A percentile compares a stretch with the other conserved stretches of the same genome.
Evolutionary conservation across 176 grass and related monocot genomes (phyloP).

Genomic region (Puccinellia tenuiflora): DNA sequence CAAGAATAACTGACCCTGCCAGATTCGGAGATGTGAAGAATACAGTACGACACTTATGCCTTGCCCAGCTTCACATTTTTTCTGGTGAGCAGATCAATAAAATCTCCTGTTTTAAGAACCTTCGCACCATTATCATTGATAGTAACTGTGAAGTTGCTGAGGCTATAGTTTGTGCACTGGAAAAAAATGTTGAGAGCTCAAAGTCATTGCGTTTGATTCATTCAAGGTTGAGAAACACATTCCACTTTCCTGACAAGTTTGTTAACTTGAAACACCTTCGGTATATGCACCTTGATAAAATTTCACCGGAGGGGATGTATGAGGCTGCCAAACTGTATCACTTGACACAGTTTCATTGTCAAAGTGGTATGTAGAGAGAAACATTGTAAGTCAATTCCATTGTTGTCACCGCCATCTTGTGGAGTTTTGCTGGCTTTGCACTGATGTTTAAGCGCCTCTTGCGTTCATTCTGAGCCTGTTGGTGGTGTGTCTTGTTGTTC

Average conservation of each 20-base stretch:
- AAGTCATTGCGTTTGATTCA: not conserved
- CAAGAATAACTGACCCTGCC: not conserved
- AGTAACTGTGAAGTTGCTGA: not conserved
- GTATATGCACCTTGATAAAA: not conserved
- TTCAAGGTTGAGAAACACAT: not conserved
- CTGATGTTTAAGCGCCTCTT: too few relatives aligned
- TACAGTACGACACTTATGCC: not conserved
- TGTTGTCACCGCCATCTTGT: too few relatives aligned
- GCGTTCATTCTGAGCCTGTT: too few relatives aligned
- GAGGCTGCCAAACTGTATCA: not conserved
- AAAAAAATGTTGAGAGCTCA: not conserved
- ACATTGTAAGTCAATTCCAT: too few relatives aligned
- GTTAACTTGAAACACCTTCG: conserved; percentile 25
- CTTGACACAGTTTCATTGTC: not conserved
- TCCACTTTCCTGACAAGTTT: not conserved
- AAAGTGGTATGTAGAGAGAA: too few relatives aligned
- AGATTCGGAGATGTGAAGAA: not conserved
- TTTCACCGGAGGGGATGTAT: not conserved
- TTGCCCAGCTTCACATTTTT: not conserved
- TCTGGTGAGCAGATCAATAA: not conserved
- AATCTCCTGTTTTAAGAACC: not conserved
- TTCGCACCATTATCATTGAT: not conserved
- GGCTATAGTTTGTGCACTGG: not conserved
- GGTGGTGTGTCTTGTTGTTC: too few relatives aligned
- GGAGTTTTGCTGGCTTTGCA: too few relatives aligned